Base-by-base conservation (phyloP, 805 yeast genomes). In the Saturnispora hagleri region DNA sequence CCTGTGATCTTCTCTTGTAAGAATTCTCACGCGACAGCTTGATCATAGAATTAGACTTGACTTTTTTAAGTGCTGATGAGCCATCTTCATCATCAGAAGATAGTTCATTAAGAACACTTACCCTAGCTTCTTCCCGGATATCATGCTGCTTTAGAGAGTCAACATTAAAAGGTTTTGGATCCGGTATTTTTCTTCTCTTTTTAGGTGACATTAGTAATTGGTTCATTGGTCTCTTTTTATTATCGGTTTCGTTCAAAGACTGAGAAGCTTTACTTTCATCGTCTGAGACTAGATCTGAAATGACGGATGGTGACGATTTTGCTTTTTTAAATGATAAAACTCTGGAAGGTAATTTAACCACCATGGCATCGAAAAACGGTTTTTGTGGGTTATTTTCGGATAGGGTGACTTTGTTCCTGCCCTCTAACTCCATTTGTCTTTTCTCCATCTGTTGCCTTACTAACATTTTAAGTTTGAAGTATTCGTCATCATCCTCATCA, bases 401-500 rank as follows among this genome's bases (percentile, higher is more conserved):
- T 22, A 52, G 12, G 2, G 48, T 47, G 12, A 40, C 34, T 18
- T 48, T 48, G 40, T 43, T 76, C 71, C 44, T 36, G 65, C 69
- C 48, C 68, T 69, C 35, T 71, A 61, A 50, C 74, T 71, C 52
- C 72, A 74, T 62, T 73, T 71, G 55, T 75, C 75, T 59, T 57
- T 41, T 52, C 31, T 51, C 38, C 40, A 46, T 52, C 31, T 54
- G 51, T 31, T 50, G 47, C 41, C 52, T 50, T 6, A 56, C 46
- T 10, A 41, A 42, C 47, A 48, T 33, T 18, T 44, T 50, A 17
- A 50, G 44, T 28, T 28, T 43, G 36, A 42, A 44, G 15, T 36
- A 50, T 20, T 51, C 57, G 49, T 78, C 84, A 60, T 84, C 89
- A 53, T 84, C 93, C 56, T 83, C 91, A 55, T 83, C 89, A 62